A percentile compares a stretch with the other conserved stretches of the same genome.
Evolutionary conservation across 208 protist genomes (phyloP).

Genomic region (Trypanosomatidae sp.): DNA sequence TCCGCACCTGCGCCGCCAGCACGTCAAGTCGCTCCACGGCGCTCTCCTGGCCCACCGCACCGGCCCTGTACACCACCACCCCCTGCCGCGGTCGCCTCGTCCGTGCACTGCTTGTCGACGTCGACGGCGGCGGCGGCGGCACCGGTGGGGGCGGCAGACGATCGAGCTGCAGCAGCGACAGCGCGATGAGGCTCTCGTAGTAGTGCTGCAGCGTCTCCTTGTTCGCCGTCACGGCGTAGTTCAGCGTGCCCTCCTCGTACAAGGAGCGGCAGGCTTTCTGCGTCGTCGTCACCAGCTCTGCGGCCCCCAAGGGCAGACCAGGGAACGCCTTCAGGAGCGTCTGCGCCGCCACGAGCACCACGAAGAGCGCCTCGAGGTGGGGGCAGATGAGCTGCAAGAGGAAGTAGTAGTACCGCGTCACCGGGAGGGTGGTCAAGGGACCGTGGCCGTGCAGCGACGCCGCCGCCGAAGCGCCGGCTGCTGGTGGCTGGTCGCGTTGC

Average conservation of each 20-base stretch:
- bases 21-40: constrained; percentile 22
- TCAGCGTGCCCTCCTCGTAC: constrained; percentile 23
- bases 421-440: no score
- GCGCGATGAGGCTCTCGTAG: constrained; percentile 24
- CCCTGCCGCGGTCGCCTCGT: background rate
- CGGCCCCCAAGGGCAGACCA: constrained; percentile 14
- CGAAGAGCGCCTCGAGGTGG: constrained; percentile 51
- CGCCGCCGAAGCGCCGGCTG: background rate
- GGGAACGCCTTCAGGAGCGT: constrained; percentile 28
- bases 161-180: constrained; percentile 20
- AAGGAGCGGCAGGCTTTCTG: constrained; percentile 19
- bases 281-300: constrained; percentile 21
- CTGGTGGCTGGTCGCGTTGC: constrained; percentile 8
- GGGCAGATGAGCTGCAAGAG: constrained; percentile 53
- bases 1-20: constrained; percentile 28
- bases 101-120: no score
- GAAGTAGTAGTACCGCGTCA: constrained; percentile 53
- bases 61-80: constrained; percentile 14
- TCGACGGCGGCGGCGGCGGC: no score
- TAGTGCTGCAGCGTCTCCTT: constrained; percentile 55
- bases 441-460: constrained; percentile 8
- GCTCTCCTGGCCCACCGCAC: constrained; percentile 12
- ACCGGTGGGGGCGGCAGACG: background rate
- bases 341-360: constrained; percentile 21
- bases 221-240: constrained; percentile 41